Evolutionary conservation across 2,329 filamentous ascomycete genomes (phyloP), one percentile per base, ranked within the genome.

Genomic region (Graphilbum fragrans): DNA sequence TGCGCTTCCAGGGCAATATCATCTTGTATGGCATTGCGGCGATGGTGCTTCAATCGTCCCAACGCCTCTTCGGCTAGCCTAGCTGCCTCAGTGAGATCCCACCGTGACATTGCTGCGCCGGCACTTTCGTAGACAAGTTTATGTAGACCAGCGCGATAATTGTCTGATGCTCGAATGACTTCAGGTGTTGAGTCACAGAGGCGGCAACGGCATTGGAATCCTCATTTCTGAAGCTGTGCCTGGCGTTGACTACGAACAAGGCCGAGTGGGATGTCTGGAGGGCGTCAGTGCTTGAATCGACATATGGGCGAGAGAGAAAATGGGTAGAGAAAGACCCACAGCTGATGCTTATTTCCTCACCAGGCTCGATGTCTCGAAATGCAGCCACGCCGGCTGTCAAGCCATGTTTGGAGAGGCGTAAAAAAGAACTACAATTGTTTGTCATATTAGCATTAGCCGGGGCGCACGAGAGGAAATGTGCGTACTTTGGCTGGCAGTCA

Each of bases 281-380:
- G n/a, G n/a, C n/a, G n/a, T 2, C n/a, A 9, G 19, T n/a, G n/a
- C n/a, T n/a, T n/a, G n/a, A n/a, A n/a, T n/a, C n/a, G n/a, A n/a
- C n/a, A n/a, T n/a, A n/a, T n/a, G n/a, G n/a, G n/a, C n/a, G n/a
- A n/a, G n/a, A n/a, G n/a, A n/a, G n/a, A n/a, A n/a, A n/a, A n/a
- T n/a, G n/a, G n/a, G n/a, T n/a, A n/a, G n/a, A n/a, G n/a, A n/a
- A n/a, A n/a, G n/a, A 22, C 53, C 19, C 45, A 55, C 55, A 57
- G 48, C 49, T 57, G 38, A 58, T 50, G 9, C 45, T 34, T 21
- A 58, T 53, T 39, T 58, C 56, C 14, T 56, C 52, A 3, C 55
- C 55, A 1, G 48, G 41, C 35, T 52, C 41, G 17, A 58, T 56
- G 12, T 50, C 47, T 1, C 45, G 49, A 20, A 51, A 49, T 2